Percentiles rank a stretch among this genome's conserved stretches.
Evolutionary conservation across 2,329 filamentous ascomycete species (phyloP).

Genomic region (Aspergillus sp.): DNA sequence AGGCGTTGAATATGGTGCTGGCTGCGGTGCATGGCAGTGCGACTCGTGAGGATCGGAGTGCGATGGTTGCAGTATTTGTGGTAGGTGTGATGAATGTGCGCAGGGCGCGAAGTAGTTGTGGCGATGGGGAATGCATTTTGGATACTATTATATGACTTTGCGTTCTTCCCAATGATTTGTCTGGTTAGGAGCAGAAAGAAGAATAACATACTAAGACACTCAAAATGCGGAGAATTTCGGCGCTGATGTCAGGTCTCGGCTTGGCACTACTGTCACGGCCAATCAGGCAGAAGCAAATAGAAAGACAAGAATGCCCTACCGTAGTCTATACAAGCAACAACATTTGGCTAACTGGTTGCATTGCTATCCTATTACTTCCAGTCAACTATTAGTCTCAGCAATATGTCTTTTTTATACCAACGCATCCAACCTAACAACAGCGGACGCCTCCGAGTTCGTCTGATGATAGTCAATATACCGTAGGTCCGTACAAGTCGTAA

Average conservation of each 20-base stretch:
- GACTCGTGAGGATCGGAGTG: constrained; percentile 5
- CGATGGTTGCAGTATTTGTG: constrained; percentile 8
- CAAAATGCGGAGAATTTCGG: neutral
- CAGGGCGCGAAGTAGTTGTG: constrained; percentile 37
- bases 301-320: neutral
- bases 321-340: too few species aligned
- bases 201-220: neutral
- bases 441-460: too few species aligned
- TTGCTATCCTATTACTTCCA: neutral
- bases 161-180: neutral
- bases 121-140: constrained; percentile 35
- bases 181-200: neutral
- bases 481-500: constrained; percentile 24
- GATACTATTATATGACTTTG: neutral
- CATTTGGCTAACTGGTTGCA: too few species aligned
- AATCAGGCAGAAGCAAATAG: neutral
- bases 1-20: constrained; percentile 2
- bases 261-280: neutral
- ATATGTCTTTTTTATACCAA: neutral
- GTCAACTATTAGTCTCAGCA: neutral
- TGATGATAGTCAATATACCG: neutral
- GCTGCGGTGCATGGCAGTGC: constrained; percentile 3
- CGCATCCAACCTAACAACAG: neutral
- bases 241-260: neutral
- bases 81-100: constrained; percentile 25